A percentile compares a stretch with the other conserved stretches of the same genome.
phyloP scores from a whole-genome alignment of 148 eudicot species.

The Fallopia convolvulus region DNA sequence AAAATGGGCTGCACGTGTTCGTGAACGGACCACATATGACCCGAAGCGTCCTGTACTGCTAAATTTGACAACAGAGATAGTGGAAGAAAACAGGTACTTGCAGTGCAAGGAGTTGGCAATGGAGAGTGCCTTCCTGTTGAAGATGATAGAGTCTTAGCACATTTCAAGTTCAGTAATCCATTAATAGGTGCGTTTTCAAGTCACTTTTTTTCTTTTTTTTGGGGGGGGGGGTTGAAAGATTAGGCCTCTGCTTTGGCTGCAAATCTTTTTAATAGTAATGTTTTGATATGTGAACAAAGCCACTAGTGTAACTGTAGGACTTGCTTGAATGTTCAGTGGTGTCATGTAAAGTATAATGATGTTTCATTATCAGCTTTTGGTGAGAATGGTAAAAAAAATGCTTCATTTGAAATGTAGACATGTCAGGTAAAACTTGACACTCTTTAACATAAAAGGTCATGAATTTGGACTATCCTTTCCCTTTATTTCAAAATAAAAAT shows the following conservation, averaged over 20 bases:
- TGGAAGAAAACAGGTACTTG: slow-evolving; percentile 83
- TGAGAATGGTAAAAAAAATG: neutral
- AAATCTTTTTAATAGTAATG: neutral
- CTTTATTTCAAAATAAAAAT: neutral
- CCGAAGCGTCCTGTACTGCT: slow-evolving; percentile 79
- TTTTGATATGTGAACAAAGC: neutral
- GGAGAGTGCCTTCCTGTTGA: slow-evolving; percentile 76
- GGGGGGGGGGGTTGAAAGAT: neutral
- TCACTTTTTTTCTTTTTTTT: neutral
- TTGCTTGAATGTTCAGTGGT: neutral
- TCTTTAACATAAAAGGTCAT: too few species aligned
- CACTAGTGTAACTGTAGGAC: neutral
- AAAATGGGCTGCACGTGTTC: slow-evolving; percentile 82
- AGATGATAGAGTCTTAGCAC: slow-evolving; percentile 48
- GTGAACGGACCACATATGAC: slow-evolving; percentile 57
- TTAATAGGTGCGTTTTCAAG: neutral
- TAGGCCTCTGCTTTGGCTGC: neutral
- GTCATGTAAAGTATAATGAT: neutral
- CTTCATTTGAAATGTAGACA: neutral
- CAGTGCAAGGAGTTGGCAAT: slow-evolving; percentile 81
- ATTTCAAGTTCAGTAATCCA: neutral
- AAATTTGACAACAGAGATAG: slow-evolving; percentile 61
- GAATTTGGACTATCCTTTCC: too few species aligned
- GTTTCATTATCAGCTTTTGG: neutral
- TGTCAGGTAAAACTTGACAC: neutral